phyloP scores from a whole-genome alignment of 225 moss, liverwort and hornwort genomes.

The Physcomitrellopsis africana region DNA sequence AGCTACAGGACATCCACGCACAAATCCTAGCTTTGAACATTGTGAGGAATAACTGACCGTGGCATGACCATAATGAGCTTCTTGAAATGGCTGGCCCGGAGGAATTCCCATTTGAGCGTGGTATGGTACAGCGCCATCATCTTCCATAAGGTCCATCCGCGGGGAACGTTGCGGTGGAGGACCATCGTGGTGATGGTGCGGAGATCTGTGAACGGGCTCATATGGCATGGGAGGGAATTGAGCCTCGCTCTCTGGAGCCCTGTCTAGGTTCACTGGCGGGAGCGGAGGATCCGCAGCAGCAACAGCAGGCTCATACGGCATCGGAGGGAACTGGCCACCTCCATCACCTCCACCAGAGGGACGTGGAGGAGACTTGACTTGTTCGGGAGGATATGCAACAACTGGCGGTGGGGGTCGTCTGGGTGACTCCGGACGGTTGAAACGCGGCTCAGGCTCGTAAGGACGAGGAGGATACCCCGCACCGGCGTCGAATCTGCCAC shows the following conservation, averaged over 20 bases:
- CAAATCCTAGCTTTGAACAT: too few relatives aligned
- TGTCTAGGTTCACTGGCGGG: constrained; percentile 19
- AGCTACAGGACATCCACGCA: background rate
- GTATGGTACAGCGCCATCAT: constrained; percentile 24
- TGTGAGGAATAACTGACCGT: constrained; percentile 27
- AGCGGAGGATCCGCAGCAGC: background rate
- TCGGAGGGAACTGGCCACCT: constrained; percentile 35
- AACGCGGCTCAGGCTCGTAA: constrained; percentile 39
- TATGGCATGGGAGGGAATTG: constrained; percentile 50
- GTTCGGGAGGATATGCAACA: constrained; percentile 14
- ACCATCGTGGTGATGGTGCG: constrained; percentile 29
- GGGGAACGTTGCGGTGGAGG: constrained; percentile 17
- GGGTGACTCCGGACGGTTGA: constrained; percentile 26
- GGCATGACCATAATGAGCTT: constrained; percentile 36
- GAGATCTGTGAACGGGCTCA: constrained; percentile 40
- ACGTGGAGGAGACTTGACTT: constrained; percentile 11
- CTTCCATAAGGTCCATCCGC: background rate
- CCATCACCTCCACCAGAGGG: constrained; percentile 20
- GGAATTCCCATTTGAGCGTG: constrained; percentile 30
- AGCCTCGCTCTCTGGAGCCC: constrained; percentile 1
- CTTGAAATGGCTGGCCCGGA: constrained; percentile 26
- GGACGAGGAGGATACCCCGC: constrained; percentile 42
- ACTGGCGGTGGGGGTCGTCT: constrained; percentile 24
- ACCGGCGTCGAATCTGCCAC: constrained; percentile 30
- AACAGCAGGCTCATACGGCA: constrained; percentile 39